These are phyloP conservation scores for Pseudocercospora pini-densiflorae DNA, from an alignment of 2,329 filamentous ascomycete genomes.

Conservation along the genomic window DNA sequence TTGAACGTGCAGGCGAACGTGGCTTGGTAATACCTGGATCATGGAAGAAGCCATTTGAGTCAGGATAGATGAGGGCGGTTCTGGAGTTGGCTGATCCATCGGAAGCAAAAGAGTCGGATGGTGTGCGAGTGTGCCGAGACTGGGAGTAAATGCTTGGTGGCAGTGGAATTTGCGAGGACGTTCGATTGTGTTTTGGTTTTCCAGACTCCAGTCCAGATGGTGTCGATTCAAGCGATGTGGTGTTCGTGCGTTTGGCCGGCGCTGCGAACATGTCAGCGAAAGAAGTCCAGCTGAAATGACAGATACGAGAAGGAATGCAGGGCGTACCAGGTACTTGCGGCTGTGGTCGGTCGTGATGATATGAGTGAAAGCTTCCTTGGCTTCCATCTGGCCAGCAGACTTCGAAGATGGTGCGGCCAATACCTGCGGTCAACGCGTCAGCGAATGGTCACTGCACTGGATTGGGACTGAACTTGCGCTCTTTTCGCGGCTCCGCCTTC, in stretches of 20 bases:
- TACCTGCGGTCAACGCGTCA: background rate
- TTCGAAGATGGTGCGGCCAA: background rate
- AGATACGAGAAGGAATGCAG: background rate
- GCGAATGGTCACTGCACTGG: background rate
- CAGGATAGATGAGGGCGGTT: background rate
- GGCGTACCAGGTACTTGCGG: background rate
- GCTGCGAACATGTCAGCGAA: slow-evolving; percentile 3
- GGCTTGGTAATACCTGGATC: background rate
- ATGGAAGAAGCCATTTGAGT: background rate
- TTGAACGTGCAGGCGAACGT: background rate
- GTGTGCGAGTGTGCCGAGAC: background rate
- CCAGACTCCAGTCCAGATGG: background rate
- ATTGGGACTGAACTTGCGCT: background rate
- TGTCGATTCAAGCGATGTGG: background rate
- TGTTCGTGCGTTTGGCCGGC: background rate
- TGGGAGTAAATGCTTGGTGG: background rate
- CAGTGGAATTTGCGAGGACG: background rate
- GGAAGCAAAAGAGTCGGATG: background rate
- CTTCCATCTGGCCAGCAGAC: slow-evolving; percentile 7
- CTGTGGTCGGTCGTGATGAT: background rate
- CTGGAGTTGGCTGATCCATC: background rate
- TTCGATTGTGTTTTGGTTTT: background rate
- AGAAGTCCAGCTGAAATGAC: background rate
- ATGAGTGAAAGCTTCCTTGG: slow-evolving; percentile 2
- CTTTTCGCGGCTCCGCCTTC: background rate